Conservation (phyloP, 2,329 filamentous ascomycete genomes). For the Waltergamsia citrina region DNA sequence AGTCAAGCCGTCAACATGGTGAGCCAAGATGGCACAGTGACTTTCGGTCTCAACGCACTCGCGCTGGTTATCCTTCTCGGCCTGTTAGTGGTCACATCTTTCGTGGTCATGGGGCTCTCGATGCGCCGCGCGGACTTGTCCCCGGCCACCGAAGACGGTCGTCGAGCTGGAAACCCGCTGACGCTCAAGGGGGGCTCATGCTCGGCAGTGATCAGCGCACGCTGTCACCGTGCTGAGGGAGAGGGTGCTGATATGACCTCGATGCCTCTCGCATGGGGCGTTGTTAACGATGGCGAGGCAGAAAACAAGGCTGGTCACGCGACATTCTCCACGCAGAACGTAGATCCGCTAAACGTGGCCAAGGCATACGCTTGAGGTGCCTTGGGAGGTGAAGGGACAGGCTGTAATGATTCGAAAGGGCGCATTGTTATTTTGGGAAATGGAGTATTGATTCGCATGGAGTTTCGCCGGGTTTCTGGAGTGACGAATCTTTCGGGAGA, state of each 20-base stretch:
- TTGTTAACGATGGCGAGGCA: slow-evolving; percentile 25
- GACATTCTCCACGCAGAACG: slow-evolving; percentile 28
- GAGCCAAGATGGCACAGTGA: slow-evolving; percentile 14
- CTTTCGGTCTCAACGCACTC: slow-evolving; percentile 30
- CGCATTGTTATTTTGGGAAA: too few species aligned
- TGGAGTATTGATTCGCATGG: too few species aligned
- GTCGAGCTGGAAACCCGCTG: slow-evolving; percentile 36
- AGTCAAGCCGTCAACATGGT: slow-evolving; percentile 31
- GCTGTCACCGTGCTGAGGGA: slow-evolving; percentile 29
- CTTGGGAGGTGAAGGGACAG: too few species aligned
- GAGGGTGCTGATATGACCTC: slow-evolving; percentile 23
- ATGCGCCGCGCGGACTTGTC: slow-evolving; percentile 25
- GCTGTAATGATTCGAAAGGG: too few species aligned
- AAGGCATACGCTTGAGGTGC: slow-evolving; percentile 16
- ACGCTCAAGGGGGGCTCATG: slow-evolving; percentile 35
- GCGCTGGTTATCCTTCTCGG: slow-evolving; percentile 31
- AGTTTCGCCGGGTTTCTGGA: too few species aligned
- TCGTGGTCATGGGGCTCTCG: slow-evolving; percentile 26
- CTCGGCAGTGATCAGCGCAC: slow-evolving; percentile 40
- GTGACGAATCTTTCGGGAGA: too few species aligned
- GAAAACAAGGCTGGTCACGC: slow-evolving; percentile 31
- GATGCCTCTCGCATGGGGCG: slow-evolving; percentile 33
- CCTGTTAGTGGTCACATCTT: slow-evolving; percentile 24
- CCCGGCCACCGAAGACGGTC: slow-evolving; percentile 21
- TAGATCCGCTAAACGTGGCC: slow-evolving; percentile 14